Evolutionary conservation across 768 basidiomycete species (phyloP).

Genomic region (Xanthoconium purpureum): DNA sequence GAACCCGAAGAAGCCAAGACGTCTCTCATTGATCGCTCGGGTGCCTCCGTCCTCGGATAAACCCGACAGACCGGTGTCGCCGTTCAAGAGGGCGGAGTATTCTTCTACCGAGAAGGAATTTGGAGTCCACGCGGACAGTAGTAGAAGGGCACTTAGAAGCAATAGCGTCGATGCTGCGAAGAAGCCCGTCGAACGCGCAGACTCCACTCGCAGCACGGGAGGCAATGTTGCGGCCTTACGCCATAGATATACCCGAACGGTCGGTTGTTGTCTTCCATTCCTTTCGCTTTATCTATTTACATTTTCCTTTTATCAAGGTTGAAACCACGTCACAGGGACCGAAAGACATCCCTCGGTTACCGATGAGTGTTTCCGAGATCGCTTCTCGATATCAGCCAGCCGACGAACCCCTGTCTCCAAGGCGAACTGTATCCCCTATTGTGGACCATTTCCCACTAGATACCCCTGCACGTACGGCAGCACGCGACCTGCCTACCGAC

Average conservation of each 20-base stretch:
- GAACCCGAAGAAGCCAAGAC: conserved; percentile 15
- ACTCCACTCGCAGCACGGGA: conserved; percentile 51
- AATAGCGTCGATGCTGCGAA: conserved; percentile 33
- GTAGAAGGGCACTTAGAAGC: conserved; percentile 21
- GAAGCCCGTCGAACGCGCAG: conserved; percentile 44
- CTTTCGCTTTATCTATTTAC: neutral
- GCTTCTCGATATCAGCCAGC: conserved; percentile 58
- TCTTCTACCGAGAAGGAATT: conserved; percentile 33
- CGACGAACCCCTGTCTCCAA: conserved; percentile 44
- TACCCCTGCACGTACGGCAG: conserved; percentile 12
- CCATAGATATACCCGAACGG: conserved; percentile 55
- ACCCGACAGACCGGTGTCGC: conserved; percentile 9
- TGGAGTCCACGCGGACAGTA: conserved; percentile 25
- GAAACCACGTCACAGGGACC: conserved; percentile 52
- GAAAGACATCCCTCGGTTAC: conserved; percentile 61
- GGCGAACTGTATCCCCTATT: conserved; percentile 36
- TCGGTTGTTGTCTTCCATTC: conserved; percentile 33
- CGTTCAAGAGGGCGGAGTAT: conserved; percentile 21
- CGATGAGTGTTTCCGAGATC: conserved; percentile 60
- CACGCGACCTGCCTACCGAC: conserved; percentile 18
- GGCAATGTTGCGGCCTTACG: conserved; percentile 70
- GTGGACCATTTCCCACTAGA: conserved; percentile 28
- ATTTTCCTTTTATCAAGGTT: conserved; percentile 35
- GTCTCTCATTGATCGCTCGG: conserved; percentile 22
- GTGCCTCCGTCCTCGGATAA: conserved; percentile 18